These are phyloP conservation scores for Erysimum cheiranthoides DNA, from an alignment of 345 rosid genomes.

Conservation along the genomic window DNA sequence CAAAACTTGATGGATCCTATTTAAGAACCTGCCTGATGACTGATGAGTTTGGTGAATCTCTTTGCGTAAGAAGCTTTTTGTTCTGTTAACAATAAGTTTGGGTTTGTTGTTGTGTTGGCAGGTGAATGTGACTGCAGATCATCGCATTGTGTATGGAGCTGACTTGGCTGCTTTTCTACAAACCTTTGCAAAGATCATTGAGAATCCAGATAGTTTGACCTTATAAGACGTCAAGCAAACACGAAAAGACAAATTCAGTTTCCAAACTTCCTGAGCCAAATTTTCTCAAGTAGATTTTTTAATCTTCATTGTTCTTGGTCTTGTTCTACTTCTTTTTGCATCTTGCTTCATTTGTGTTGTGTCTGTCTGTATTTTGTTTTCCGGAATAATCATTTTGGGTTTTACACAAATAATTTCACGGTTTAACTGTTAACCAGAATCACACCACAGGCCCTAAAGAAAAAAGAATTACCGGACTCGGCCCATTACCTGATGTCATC, in stretches of 20 bases:
- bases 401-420: conserved; percentile 6
- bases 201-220: conserved; percentile 85
- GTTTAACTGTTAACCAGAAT: background rate
- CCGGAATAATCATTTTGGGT: conserved; percentile 28
- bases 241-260: background rate
- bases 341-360: conserved; percentile 19
- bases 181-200: conserved; percentile 88
- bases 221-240: conserved; percentile 51
- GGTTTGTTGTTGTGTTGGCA: conserved; percentile 41
- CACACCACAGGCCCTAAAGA: background rate
- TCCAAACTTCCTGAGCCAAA: conserved; percentile 29
- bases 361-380: conserved; percentile 32
- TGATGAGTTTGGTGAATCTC: conserved; percentile 10
- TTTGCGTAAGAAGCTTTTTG: background rate
- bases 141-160: conserved; percentile 89
- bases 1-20: background rate
- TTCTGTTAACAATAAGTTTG: conserved; percentile 11
- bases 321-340: conserved; percentile 28
- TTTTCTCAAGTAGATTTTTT: conserved; percentile 7
- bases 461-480: background rate
- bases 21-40: background rate
- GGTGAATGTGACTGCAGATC: conserved; percentile 99
- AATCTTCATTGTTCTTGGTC: conserved; percentile 23
- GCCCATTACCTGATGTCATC: conserved; percentile 15
- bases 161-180: conserved; percentile 93